Evolutionary conservation across 768 basidiomycete species (phyloP), one percentile per base, ranked within the genome.

Genomic region (Rhodotorula paludigena): DNA sequence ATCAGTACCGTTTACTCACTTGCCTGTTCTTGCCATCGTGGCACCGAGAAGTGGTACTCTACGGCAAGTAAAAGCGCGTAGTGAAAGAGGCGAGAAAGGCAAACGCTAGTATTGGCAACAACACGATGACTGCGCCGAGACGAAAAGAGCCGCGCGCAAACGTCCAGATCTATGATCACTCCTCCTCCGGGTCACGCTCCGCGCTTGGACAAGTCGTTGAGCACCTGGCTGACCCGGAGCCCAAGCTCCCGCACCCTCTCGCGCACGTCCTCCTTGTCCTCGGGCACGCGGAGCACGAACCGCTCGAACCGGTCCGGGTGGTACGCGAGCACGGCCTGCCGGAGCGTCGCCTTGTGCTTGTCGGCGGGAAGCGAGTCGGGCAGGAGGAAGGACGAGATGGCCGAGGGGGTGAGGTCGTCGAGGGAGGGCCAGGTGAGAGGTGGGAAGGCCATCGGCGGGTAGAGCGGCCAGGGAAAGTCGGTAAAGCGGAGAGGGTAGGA

Each of bases 251-350:
- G 20, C 21, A 73, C 66, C 35, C 73, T 33, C 28, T 68, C 69
- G 36, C 67, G 39, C 38, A 57, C 48, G 5, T 73, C 69, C 30
- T 64, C 69, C 42, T 62, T 58, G 20, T 72, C 75, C 49, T 68
- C 64, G 41, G 63, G 60, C 16, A 74, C 56, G 38, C 61, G 38
- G 35, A 16, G 38, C 5, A 76, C 66, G 33, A 69, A 66, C 25
- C 72, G 49, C 28, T 74, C 73, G 57, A 76, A 76, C 8, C 73
- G 64, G 42, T 76, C 75, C 14, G 75, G 75, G 39, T 76, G 75
- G 45, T 74, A 76, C 21, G 69, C 67, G 20, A 76, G 64, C 3
- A 74, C 69, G 20, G 75, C 75, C n/a, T 67, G 57, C 10, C 75
- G 56, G 14, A 76, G 57, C 2, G 58, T 44, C 20, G 45, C 35